These are phyloP conservation scores for Coemansia sp. DNA, from an alignment of 192 early-diverging fungal species.

Conservation along the genomic window DNA sequence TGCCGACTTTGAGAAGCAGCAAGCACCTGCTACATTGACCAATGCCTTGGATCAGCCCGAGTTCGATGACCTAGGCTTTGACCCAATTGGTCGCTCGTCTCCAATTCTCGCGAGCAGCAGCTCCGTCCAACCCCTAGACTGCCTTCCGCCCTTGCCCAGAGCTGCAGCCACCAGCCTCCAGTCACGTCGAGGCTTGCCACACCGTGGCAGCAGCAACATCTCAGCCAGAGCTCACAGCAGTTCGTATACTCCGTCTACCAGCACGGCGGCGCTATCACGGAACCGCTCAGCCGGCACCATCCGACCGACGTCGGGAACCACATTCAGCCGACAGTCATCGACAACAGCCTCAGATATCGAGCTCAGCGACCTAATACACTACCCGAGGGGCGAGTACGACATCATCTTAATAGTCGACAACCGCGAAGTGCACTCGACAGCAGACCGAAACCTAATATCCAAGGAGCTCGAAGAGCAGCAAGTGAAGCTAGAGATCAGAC, in stretches of 20 bases:
- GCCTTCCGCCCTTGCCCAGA: not conserved
- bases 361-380: conserved; percentile 23
- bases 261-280: not conserved
- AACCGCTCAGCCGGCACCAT: conserved; percentile 7
- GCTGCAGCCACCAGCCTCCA: not conserved
- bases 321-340: conserved; percentile 41
- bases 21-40: not conserved
- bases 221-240: conserved; percentile 2
- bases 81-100: not conserved
- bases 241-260: not conserved
- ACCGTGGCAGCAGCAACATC: conserved; percentile 1
- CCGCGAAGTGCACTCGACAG: conserved; percentile 71
- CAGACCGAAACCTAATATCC: conserved; percentile 73
- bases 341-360: conserved; percentile 10
- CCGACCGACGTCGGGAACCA: conserved; percentile 8
- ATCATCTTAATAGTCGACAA: conserved; percentile 74
- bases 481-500: conserved; percentile 56
- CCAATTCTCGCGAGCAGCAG: not conserved
- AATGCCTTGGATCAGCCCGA: not conserved
- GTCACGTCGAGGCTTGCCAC: not conserved
- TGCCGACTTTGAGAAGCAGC: conserved; percentile 9
- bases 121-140: not conserved
- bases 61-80: not conserved
- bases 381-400: conserved; percentile 39
- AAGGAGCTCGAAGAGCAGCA: conserved; percentile 61